A percentile compares a stretch with the other conserved stretches of the same genome.
These are phyloP conservation scores for Xylariaceae sp. DNA, from an alignment of 2,329 filamentous ascomycete species.

Conservation along the genomic window DNA sequence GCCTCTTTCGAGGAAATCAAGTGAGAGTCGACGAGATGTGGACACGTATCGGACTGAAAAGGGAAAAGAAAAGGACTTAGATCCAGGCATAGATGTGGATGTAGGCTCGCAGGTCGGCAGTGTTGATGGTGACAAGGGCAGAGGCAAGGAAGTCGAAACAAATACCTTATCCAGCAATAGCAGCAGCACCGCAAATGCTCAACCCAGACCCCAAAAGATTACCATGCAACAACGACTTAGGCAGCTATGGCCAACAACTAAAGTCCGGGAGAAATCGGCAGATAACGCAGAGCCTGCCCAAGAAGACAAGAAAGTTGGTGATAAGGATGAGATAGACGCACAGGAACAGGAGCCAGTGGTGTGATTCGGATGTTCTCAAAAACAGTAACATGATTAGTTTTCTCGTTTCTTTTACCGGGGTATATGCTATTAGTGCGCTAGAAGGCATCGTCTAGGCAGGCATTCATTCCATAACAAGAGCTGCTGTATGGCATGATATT, in stretches of 20 bases:
- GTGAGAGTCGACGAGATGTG: background rate
- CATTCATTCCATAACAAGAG: constrained; percentile 3
- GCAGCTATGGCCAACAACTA: constrained; percentile 7
- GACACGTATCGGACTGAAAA: background rate
- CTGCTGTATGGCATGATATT: constrained; percentile 14
- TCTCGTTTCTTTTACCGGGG: background rate
- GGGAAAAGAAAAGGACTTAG: constrained; percentile 22
- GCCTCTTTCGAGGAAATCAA: background rate
- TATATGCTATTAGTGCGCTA: background rate
- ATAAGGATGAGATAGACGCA: background rate
- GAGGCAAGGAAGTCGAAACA: background rate
- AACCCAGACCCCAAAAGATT: constrained; percentile 3
- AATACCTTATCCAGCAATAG: background rate
- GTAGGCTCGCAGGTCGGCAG: background rate
- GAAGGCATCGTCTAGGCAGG: constrained; percentile 6
- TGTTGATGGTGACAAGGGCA: no score
- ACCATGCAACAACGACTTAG: constrained; percentile 22
- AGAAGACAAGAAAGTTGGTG: background rate
- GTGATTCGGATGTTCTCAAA: background rate
- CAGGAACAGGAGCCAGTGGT: background rate
- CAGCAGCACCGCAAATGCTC: background rate
- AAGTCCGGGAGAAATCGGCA: constrained; percentile 1
- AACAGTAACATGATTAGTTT: constrained; percentile 7
- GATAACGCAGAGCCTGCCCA: constrained; percentile 16
- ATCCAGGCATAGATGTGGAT: background rate